A percentile compares a stretch with the other conserved stretches of the same genome.
Conservation (phyloP, 805 yeast species). For the Ogataea trehalophila region DNA sequence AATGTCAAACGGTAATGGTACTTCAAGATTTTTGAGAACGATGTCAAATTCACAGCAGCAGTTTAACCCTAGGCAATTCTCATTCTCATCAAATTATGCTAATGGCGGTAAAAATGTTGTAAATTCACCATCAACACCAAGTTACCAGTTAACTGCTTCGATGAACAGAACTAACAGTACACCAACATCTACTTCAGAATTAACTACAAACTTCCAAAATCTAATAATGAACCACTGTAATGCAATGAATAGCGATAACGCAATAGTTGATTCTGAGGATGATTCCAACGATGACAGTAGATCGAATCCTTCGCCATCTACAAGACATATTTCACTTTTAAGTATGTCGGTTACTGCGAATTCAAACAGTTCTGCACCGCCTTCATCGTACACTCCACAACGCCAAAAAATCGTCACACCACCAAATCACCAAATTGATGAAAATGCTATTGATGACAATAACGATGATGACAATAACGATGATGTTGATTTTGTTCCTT, state of each 20-base stretch:
- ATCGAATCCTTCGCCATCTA: background rate
- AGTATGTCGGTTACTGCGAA: too few relatives aligned
- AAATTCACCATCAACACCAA: too few relatives aligned
- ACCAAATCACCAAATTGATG: background rate
- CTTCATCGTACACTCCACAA: background rate
- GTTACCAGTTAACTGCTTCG: too few relatives aligned
- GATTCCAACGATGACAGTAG: background rate
- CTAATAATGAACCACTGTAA: background rate
- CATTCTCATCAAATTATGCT: background rate
- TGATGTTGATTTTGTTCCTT: slow-evolving; percentile 80
- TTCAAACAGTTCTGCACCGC: too few relatives aligned
- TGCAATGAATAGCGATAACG: slow-evolving; percentile 4
- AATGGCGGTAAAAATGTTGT: background rate
- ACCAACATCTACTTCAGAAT: too few relatives aligned
- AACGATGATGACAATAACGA: slow-evolving; percentile 47
- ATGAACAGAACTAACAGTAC: too few relatives aligned
- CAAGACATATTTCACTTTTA: too few relatives aligned
- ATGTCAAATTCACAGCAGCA: slow-evolving; percentile 12
- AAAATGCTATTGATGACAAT: slow-evolving; percentile 16
- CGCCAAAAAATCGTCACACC: background rate
- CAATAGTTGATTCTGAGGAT: slow-evolving; percentile 14
- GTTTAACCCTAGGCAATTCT: slow-evolving; percentile 6
- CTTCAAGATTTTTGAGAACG: slow-evolving; percentile 9
- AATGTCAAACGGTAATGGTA: background rate
- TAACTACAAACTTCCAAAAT: too few relatives aligned